These are phyloP conservation scores for Rubroboletus pulcherrimus DNA, from an alignment of 768 basidiomycete species.

Conservation along the genomic window DNA sequence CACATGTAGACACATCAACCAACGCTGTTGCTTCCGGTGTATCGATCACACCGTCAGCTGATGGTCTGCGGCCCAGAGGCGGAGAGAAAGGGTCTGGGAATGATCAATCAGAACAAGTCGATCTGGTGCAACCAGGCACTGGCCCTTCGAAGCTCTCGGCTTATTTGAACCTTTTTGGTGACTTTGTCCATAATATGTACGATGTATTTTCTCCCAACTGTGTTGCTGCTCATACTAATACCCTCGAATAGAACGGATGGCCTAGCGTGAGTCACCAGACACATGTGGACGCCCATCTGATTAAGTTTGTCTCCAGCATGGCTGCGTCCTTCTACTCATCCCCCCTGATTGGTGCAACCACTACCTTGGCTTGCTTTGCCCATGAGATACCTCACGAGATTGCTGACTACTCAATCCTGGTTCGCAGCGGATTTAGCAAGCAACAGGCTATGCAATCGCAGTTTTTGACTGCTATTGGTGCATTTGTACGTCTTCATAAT, in stretches of 20 bases:
- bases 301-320: constrained; percentile 51
- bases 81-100: constrained; percentile 20
- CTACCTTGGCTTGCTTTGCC: constrained; percentile 91
- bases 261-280: constrained; percentile 60
- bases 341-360: constrained; percentile 88
- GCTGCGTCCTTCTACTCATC: constrained; percentile 97
- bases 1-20: constrained; percentile 33
- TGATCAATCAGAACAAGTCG: constrained; percentile 24
- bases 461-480: constrained; percentile 87
- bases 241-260: constrained; percentile 72
- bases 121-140: constrained; percentile 26
- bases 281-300: constrained; percentile 3
- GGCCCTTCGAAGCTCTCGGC: constrained; percentile 83
- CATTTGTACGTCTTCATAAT: constrained; percentile 57
- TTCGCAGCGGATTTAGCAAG: constrained; percentile 88
- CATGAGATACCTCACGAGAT: constrained; percentile 97
- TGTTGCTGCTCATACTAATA: constrained; percentile 16
- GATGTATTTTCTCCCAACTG: constrained; percentile 10
- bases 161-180: constrained; percentile 89
- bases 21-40: constrained; percentile 45
- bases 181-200: constrained; percentile 92
- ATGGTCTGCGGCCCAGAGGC: constrained; percentile 51
- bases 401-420: constrained; percentile 92
- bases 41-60: constrained; percentile 36
- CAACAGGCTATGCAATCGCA: constrained; percentile 91